Base-by-base conservation (phyloP, 2,329 filamentous ascomycete species). In the Aschersonia sp. region DNA sequence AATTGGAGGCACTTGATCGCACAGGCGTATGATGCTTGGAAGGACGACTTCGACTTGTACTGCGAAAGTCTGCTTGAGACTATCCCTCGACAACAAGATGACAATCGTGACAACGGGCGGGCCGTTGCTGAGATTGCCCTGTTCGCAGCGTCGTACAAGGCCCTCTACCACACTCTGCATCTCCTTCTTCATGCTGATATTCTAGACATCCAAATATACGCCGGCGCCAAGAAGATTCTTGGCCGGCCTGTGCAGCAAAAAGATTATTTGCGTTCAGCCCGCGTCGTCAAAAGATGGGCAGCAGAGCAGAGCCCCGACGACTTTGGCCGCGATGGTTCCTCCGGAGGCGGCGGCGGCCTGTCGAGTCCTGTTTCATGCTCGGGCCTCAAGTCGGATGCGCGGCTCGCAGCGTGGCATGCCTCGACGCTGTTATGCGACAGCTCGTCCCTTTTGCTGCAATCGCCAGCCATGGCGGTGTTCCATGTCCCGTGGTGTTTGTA, bases 401-500 rank as follows among this genome's bases (percentile, higher is more conserved):
- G 66, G 2, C 64, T 64, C 47, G 69, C 74, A 1, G 65, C 70
- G 0, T 74, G 70, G 59, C 77, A 81, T 53, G 75, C 76, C 0
- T 73, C 76, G 0, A 61, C 60, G 2, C 61, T 81, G 10, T 58
- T 81, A 1, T 72, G 7, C 60, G 67, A 35, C 67, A 68, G 30
- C 60, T 78, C 2, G 65, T 72, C 10, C 68, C 74, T 37, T 71
- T 69, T 49, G 72, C 75, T 22, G 11, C 40, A n/a, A 35, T 71
- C 69, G 49, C 72, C 75, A 14, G 11, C 40, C 10, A 12, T 14
- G 40, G 40, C 9, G 42, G 61, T 75, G 0, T 80, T 80, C 55
- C 76, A 81, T 54, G 75, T 79, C 14, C 74, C 76, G 0, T 81
- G 78, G 78, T 76, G 73, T 51, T 56, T 81, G 10, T 81, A 80